Evolutionary conservation across 306 rosid genomes (phyloP).

Genomic region (Citrullus mucosospermus): DNA sequence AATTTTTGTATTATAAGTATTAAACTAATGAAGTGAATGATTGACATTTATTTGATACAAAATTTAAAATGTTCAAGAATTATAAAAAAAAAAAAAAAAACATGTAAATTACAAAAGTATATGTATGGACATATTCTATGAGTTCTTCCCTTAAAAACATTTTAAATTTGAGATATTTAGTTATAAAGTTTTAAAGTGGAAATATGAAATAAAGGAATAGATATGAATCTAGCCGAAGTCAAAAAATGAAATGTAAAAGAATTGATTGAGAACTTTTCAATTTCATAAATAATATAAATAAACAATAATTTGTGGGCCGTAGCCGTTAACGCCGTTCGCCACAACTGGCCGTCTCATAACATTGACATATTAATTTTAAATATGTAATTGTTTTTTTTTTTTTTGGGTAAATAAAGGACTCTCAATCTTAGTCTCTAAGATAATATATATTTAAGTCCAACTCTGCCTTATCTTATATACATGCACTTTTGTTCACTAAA

Average conservation of each 20-base stretch:
- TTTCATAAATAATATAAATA: background rate
- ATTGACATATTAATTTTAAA: background rate
- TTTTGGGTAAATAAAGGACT: background rate
- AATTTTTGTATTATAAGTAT: no score
- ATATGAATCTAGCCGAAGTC: background rate
- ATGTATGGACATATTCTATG: no score
- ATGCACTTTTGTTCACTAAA: background rate
- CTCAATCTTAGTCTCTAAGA: background rate
- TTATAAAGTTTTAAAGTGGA: no score
- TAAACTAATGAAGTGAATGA: no score
- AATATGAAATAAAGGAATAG: background rate
- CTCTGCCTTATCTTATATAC: background rate
- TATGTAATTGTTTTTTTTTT: background rate
- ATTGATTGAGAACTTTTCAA: background rate
- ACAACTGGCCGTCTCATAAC: background rate
- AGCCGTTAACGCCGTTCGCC: constrained; percentile 5
- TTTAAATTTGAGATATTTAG: no score
- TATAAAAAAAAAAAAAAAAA: no score
- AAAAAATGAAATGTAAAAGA: background rate
- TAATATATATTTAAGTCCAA: background rate
- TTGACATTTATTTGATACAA: no score
- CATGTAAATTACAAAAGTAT: no score
- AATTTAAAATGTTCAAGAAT: no score
- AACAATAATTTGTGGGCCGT: background rate
- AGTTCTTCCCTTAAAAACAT: no score